These are phyloP conservation scores for Penicillium sclerotigenum DNA, from an alignment of 2,329 filamentous ascomycete species.

Conservation along the genomic window DNA sequence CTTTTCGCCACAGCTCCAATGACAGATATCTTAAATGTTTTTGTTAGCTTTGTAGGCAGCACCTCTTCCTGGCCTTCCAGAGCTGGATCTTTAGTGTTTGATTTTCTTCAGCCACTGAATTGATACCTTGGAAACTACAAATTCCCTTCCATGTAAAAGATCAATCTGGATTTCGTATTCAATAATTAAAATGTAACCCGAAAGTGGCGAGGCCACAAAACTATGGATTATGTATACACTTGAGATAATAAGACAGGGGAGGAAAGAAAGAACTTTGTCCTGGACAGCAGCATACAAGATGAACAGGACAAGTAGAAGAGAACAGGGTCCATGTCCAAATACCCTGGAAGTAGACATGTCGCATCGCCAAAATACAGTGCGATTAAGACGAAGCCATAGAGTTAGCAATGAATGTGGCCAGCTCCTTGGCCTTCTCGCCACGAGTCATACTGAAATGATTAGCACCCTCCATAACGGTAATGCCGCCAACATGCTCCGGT, in stretches of 20 bases:
- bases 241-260: not conserved
- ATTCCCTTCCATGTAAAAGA: not conserved
- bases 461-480: slow-evolving; percentile 33
- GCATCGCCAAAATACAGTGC: slow-evolving; percentile 2
- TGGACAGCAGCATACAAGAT: not conserved
- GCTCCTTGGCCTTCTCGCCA: slow-evolving; percentile 31
- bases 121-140: not conserved
- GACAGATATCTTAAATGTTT: not conserved
- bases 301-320: not conserved
- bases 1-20: not conserved
- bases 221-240: slow-evolving; percentile 6
- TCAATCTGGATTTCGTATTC: not conserved
- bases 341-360: not conserved
- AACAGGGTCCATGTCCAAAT: not conserved
- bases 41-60: not conserved
- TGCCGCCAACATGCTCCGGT: slow-evolving; percentile 33
- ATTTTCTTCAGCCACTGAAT: not conserved
- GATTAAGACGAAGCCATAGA: slow-evolving; percentile 22
- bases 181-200: not conserved
- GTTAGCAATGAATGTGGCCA: slow-evolving; percentile 29
- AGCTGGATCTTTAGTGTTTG: not conserved
- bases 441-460: slow-evolving; percentile 38
- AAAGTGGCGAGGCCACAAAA: not conserved
- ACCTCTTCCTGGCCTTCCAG: too few species aligned
- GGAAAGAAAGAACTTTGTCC: not conserved